phyloP scores from a whole-genome alignment of 768 basidiomycete species.

The Serendipita sp. region DNA sequence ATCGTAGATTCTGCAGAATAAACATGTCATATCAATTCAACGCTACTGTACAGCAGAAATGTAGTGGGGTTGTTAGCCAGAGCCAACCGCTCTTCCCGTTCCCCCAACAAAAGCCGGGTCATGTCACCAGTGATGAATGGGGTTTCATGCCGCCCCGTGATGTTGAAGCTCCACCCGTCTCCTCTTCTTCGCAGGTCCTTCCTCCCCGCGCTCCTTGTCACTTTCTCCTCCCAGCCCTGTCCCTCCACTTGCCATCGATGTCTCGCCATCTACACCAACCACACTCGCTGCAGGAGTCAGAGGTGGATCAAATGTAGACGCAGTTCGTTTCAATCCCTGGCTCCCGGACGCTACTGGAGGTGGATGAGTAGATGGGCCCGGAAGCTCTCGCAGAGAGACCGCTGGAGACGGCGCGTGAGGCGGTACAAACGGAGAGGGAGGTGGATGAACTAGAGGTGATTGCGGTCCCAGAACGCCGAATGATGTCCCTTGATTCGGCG shows the following conservation, averaged over 20 bases:
- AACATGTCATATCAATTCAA: too few relatives aligned
- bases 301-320: not conserved
- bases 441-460: conserved; percentile 15
- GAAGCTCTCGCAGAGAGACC: not conserved
- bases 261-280: conserved; percentile 18
- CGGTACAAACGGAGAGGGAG: conserved; percentile 20
- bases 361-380: not conserved
- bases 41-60: too few relatives aligned
- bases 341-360: not conserved
- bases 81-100: too few relatives aligned
- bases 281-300: conserved; percentile 21
- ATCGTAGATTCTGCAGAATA: too few relatives aligned
- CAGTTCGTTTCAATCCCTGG: not conserved
- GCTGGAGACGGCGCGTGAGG: conserved; percentile 21
- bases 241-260: conserved; percentile 13
- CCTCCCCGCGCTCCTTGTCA: conserved; percentile 15
- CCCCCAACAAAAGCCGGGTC: too few relatives aligned
- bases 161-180: conserved; percentile 48
- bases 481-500: conserved; percentile 13
- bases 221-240: conserved; percentile 8
- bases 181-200: conserved; percentile 72
- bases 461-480: conserved; percentile 15
- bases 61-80: too few relatives aligned
- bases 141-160: conserved; percentile 8
- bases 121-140: too few relatives aligned